Conservation (phyloP, 2,329 filamentous ascomycete species). For the Sphaceloma murrayae region DNA sequence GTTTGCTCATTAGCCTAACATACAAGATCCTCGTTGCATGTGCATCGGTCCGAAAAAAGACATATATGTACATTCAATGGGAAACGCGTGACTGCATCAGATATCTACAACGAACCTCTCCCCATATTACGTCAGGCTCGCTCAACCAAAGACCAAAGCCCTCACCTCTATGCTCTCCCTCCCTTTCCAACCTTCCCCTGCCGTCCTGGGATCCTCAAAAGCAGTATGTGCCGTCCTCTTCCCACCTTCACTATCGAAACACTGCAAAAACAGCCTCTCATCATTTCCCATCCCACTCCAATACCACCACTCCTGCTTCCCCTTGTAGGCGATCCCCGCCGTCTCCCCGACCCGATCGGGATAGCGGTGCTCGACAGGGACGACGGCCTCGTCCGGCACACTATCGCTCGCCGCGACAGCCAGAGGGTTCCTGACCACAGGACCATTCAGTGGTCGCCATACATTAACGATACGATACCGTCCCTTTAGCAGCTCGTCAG, state of each 20-base stretch:
- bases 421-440: conserved; percentile 48
- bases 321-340: conserved; percentile 54
- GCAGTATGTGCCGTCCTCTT: conserved; percentile 57
- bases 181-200: conserved; percentile 48
- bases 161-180: conserved; percentile 87
- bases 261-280: conserved; percentile 45
- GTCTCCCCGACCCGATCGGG: conserved; percentile 63
- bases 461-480: conserved; percentile 82
- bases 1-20: too few species aligned
- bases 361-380: conserved; percentile 67
- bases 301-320: conserved; percentile 65
- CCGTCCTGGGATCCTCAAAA: conserved; percentile 66
- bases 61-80: too few species aligned
- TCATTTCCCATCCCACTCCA: conserved; percentile 64
- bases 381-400: conserved; percentile 53
- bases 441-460: conserved; percentile 58
- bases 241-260: conserved; percentile 34
- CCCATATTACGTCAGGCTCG: background rate
- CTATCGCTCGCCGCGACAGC: conserved; percentile 48
- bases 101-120: background rate
- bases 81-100: too few species aligned
- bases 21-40: too few species aligned
- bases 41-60: too few species aligned
- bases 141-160: conserved; percentile 64
- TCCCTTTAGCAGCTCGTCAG: conserved; percentile 53